Conservation (phyloP, 176 grass and related monocot genomes). For the Cenchrus purpureus region DNA sequence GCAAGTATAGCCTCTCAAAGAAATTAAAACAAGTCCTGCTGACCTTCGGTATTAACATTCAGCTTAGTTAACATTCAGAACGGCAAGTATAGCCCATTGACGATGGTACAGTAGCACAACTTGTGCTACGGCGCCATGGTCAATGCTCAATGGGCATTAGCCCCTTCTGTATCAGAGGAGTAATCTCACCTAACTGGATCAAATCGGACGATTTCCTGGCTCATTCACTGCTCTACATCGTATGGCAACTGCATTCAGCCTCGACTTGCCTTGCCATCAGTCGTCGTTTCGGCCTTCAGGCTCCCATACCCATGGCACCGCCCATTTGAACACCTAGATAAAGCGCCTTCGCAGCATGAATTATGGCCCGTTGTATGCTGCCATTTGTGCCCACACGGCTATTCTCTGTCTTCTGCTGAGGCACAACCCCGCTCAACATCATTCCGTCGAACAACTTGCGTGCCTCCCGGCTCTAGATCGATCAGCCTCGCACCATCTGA, state of each 20-base stretch:
- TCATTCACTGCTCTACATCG: constrained; percentile 43
- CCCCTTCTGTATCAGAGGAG: constrained; percentile 31
- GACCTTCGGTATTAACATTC: too few species aligned
- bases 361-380: too few species aligned
- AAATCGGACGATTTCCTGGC: constrained; percentile 38
- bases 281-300: constrained; percentile 29
- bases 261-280: constrained; percentile 29
- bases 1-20: background rate
- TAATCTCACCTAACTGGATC: constrained; percentile 33
- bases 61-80: too few species aligned
- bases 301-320: constrained; percentile 31
- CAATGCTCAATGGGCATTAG: constrained; percentile 2
- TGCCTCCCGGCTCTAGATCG: background rate
- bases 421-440: background rate
- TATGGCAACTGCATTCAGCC: constrained; percentile 38
- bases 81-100: too few species aligned
- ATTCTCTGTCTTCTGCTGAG: background rate
- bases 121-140: background rate
- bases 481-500: too few species aligned
- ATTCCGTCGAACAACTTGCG: background rate
- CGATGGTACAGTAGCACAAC: too few species aligned
- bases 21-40: background rate
- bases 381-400: background rate
- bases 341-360: too few species aligned
- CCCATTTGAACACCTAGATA: background rate